Evolutionary conservation across 768 basidiomycete genomes (phyloP), one percentile per base, ranked within the genome.

Genomic region (Pleurotus sapidus): DNA sequence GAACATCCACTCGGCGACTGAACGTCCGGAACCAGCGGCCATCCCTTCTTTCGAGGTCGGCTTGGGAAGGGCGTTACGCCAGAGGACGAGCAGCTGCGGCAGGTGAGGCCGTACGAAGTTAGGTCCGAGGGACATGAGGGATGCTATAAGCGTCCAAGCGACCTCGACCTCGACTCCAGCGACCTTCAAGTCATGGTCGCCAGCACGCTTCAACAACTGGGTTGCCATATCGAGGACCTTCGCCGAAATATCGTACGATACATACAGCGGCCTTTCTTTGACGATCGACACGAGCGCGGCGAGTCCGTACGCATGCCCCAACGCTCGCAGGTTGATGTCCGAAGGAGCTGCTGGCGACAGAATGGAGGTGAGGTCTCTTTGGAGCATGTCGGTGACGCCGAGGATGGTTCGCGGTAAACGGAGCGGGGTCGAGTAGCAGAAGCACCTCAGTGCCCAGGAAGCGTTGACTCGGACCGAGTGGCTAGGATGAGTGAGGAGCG

Each of bases 31-130:
- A 14, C 77, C 80, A 12, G 73, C 73, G 0, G 77, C 72, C 39
- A 54, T 54, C 0, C 84, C 76, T 64, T 98, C 96, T 69, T 97
- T 97, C 65, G 81, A 89, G 0, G 93, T 95, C 0, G 93, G 89
- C 70, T 98, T 99, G 1, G 97, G 95, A 0, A 99, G 78, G 1
- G 96, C 95, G 63, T 99, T 99, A 30, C 97, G 80, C 97, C 97
- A 99, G 3, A 99, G 82, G 0, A 98, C 93, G 40, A 98, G 81
- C 15, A 98, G 78, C 63, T 98, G 96, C 0, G 95, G 91, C 1
- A 98, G 82, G 68, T 99, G 95, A 0, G 93, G 84, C 15, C 93
- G 87, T 53, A 98, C 94, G 62, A 98, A 97, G 63, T 93, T 91
- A 3, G 91, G 93, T 0, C 95, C 96, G 5, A 97, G 84, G 2